A percentile compares a stretch with the other conserved stretches of the same genome.
These are phyloP conservation scores for Sporobolus alterniflorus DNA, from an alignment of 202 grass and related monocot species.

Conservation along the genomic window DNA sequence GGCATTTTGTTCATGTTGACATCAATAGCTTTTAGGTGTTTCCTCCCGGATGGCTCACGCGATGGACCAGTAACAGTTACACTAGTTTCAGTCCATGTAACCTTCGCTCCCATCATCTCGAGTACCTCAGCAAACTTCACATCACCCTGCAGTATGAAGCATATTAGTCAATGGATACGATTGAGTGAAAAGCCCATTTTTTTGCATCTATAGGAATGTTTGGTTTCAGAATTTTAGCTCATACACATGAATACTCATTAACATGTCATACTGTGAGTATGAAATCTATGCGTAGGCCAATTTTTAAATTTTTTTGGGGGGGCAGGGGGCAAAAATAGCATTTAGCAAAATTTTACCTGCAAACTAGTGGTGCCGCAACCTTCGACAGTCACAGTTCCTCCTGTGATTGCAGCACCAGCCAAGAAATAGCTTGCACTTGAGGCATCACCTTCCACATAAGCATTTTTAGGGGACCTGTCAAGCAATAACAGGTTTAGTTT, in stretches of 20 bases:
- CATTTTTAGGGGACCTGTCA: conserved; percentile 75
- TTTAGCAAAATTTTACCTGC: conserved; percentile 54
- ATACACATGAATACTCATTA: background rate
- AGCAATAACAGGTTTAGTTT: background rate
- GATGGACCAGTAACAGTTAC: conserved; percentile 91
- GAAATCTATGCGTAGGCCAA: background rate
- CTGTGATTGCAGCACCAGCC: conserved; percentile 96
- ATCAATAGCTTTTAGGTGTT: conserved; percentile 88
- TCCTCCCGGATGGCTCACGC: conserved; percentile 60
- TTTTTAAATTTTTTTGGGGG: too few relatives aligned
- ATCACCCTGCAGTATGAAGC: conserved; percentile 67
- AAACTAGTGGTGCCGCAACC: conserved; percentile 95
- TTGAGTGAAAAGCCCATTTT: background rate
- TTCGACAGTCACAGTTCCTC: conserved; percentile 92
- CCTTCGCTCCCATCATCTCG: conserved; percentile 98
- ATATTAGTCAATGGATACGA: background rate
- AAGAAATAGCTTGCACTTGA: conserved; percentile 99
- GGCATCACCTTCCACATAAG: conserved; percentile 99
- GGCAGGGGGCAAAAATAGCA: too few relatives aligned
- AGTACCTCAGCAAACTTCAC: conserved; percentile 98
- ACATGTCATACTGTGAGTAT: background rate
- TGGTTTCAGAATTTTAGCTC: background rate
- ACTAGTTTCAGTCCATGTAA: conserved; percentile 96
- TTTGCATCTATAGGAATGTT: background rate
- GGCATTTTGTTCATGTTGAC: conserved; percentile 99